Conservation (phyloP, 2,329 filamentous ascomycete species). For the Microdochium paspali region DNA sequence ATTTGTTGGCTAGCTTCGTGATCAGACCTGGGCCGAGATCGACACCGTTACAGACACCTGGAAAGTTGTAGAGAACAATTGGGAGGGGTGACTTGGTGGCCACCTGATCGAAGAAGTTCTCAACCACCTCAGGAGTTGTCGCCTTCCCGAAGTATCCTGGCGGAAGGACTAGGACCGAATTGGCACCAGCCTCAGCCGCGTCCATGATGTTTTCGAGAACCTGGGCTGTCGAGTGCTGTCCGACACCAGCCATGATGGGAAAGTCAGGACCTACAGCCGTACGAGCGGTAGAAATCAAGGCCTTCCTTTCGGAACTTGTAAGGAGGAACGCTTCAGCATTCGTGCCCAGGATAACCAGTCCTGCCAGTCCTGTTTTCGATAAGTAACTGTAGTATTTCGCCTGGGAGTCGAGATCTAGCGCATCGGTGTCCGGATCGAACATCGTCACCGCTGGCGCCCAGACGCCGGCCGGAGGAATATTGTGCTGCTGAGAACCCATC, state of each 20-base stretch:
- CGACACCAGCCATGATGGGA: constrained; percentile 54
- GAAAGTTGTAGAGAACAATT: constrained; percentile 60
- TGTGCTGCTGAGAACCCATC: too few relatives aligned
- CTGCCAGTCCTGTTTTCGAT: constrained; percentile 22
- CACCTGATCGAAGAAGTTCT: constrained; percentile 49
- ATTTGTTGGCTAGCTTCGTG: constrained; percentile 34
- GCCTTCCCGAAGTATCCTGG: constrained; percentile 57
- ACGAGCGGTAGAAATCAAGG: constrained; percentile 45
- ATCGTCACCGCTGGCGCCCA: constrained; percentile 44
- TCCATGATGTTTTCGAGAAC: constrained; percentile 50
- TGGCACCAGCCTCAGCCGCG: constrained; percentile 48
- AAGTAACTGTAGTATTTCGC: constrained; percentile 40
- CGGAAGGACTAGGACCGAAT: constrained; percentile 53
- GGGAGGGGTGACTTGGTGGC: constrained; percentile 42
- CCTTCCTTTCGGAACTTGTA: constrained; percentile 47
- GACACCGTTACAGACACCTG: constrained; percentile 57
- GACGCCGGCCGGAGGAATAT: constrained; percentile 24
- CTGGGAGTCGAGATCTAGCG: constrained; percentile 32
- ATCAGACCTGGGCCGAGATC: constrained; percentile 59
- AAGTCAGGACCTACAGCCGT: constrained; percentile 39
- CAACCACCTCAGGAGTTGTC: constrained; percentile 45
- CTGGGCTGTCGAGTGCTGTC: constrained; percentile 56
- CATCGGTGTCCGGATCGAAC: constrained; percentile 38
- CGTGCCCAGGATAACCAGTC: constrained; percentile 22
- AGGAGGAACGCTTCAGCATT: constrained; percentile 31